Conservation (phyloP, 2,329 filamentous ascomycete genomes). For the Arachnopeziza araneosa region DNA sequence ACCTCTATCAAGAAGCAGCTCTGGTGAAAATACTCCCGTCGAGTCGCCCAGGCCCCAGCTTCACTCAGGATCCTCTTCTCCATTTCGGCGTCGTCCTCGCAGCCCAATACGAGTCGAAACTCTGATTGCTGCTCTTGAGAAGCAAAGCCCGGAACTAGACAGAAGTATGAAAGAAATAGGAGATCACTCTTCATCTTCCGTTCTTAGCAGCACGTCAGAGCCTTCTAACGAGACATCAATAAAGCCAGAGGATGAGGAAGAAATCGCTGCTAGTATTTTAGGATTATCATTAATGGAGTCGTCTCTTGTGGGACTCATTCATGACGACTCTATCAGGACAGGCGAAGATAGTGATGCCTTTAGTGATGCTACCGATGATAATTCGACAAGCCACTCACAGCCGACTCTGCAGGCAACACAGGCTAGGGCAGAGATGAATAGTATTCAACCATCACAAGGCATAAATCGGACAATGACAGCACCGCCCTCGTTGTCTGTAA, state of each 20-base stretch:
- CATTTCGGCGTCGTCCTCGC: background rate
- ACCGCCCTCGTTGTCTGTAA: slow-evolving; percentile 38
- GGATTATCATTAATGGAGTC: slow-evolving; percentile 10
- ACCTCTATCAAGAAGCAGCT: slow-evolving; percentile 3
- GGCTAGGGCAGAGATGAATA: slow-evolving; percentile 24
- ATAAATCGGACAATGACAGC: slow-evolving; percentile 32
- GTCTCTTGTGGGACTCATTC: slow-evolving; percentile 1
- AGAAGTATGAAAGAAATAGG: background rate
- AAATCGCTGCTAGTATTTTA: background rate
- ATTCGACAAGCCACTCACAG: slow-evolving; percentile 23
- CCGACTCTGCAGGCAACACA: slow-evolving; percentile 25
- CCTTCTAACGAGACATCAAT: background rate
- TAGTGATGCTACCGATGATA: slow-evolving; percentile 26
- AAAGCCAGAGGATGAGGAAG: background rate
- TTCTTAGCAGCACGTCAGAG: background rate
- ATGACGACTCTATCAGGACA: background rate
- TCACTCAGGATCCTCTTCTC: slow-evolving; percentile 1
- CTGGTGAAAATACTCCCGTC: background rate
- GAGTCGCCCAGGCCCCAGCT: background rate
- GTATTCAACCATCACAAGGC: slow-evolving; percentile 28
- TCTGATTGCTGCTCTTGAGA: background rate
- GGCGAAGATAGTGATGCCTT: slow-evolving; percentile 21
- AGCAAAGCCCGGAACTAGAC: background rate
- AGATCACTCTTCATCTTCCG: background rate
- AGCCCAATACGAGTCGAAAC: background rate